Evolutionary conservation across 345 rosid species (phyloP), one percentile per base, ranked within the genome.

Genomic region (Brassica rapa): DNA sequence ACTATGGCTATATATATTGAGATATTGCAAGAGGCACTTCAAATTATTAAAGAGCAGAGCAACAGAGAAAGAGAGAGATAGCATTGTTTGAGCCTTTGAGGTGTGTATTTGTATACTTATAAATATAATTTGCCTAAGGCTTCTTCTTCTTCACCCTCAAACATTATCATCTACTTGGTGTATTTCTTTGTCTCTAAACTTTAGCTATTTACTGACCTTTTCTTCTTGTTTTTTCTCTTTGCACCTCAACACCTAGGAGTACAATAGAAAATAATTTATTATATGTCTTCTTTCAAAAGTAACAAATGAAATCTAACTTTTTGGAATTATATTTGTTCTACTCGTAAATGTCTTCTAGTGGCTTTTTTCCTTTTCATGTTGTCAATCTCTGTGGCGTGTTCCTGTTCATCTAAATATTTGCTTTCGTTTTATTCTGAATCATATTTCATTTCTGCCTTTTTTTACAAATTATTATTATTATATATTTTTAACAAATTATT

Each of bases 161-260:
- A 53, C 57, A 70, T 62, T 62, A 72, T 78, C 72, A 62, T 21
- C 55, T 80, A 49, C 16, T 49, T 74, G 83, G 68, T 73, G 70
- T 80, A 68, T 68, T 79, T 32, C 75, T 69, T 25, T 37, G 71
- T 68, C 62, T 56, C 75, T 53, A 66, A 73, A 65, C 57, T 69
- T 73, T 68, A 49, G 65, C 78, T 70, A 67, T 80, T 60, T 74
- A 37, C 70, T 80, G 79, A 80, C 83, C 79, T 69, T 55, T 80
- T 69, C 83, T 74, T 74, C 79, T 75, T 80, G 83, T 72, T 69
- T 75, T 75, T 68, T 70, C 57, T 63, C 72, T 80, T 75, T 74
- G 71, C 56, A 80, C 57, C 83, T 46, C 76, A 68, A 68, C 49
- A 60, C 69, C 69, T 15, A 62, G 75, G 3, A 53, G 60, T 53